Conservation (phyloP, 192 early-diverging fungal species). For the Backusella westeae region DNA sequence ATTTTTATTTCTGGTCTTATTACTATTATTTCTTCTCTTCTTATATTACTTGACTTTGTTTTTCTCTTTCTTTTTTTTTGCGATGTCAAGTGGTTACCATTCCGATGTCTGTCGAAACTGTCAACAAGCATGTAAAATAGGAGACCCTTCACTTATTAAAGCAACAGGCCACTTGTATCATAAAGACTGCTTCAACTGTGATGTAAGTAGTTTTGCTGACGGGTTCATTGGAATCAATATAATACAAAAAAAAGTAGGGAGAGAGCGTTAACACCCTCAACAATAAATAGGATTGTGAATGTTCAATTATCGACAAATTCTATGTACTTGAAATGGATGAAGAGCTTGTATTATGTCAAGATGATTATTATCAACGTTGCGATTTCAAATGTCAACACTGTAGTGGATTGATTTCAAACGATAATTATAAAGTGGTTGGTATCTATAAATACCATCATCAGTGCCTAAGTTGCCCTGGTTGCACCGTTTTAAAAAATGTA, state of each 20-base stretch:
- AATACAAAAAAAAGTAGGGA: not conserved
- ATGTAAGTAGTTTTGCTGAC: not conserved
- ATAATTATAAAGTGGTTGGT: slow-evolving; percentile 71
- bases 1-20: not conserved
- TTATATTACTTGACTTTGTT: not conserved
- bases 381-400: slow-evolving; percentile 69
- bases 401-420: slow-evolving; percentile 64
- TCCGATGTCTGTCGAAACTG: slow-evolving; percentile 2
- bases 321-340: slow-evolving; percentile 46
- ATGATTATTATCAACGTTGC: slow-evolving; percentile 65
- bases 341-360: slow-evolving; percentile 49
- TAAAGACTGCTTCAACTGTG: slow-evolving; percentile 21
- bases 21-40: not conserved
- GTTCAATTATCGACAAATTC: slow-evolving; percentile 66
- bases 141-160: slow-evolving; percentile 4
- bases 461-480: slow-evolving; percentile 74
- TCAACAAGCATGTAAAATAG: not conserved
- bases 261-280: not conserved
- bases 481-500: slow-evolving; percentile 5
- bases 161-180: slow-evolving; percentile 18
- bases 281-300: slow-evolving; percentile 36
- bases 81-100: not conserved
- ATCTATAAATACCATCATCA: slow-evolving; percentile 82
- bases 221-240: not conserved
- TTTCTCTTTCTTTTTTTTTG: not conserved